Base-by-base conservation (phyloP, 2,329 filamentous ascomycete species). In the Catunica adiposa region DNA sequence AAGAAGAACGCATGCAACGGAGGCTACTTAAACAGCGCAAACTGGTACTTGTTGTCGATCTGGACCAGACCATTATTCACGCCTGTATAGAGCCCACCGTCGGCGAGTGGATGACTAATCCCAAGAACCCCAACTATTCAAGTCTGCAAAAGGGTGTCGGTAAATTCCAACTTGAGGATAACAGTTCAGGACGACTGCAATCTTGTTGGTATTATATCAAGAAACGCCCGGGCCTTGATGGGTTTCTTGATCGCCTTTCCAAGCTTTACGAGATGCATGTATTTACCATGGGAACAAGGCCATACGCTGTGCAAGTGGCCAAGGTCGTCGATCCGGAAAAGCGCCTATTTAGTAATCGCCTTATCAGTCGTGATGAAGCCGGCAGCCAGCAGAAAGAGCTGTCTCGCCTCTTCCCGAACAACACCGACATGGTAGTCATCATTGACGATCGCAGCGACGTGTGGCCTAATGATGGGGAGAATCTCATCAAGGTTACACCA, bases 131-230 rank as follows among this genome's bases (percentile, higher is more conserved):
- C 17, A 98, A 98, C 63, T 82, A 96, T 67, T 80, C 86, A 20
- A 87, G 89, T 3, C 83, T 98, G 63, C 5, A 34, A 34, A 89
- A 89, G 66, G 84, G 95, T 60, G 89, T 98, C 40, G 77, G 80
- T 63, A 80, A 81, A 60, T 98, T 98, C 65, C 87, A 96, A 70
- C 78, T 98, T 42, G 77, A 83, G 46, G 90, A 98, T 61, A 89
- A 96, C 62, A 84, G 83, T 0, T 83, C 83, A 1, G 78, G 82
- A 23, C 83, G 83, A 59, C 71, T 78, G 1, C 76, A 79, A 51
- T 83, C 82, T n/a, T 90, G 84, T 66, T 95, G 85, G 78, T 98
- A 98, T 69, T 98, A 97, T 69, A 94, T 98, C 73, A 98, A 98
- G 72, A 81, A 95, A 71, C 86, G 92, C 37, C 92, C 92, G 0